Base-by-base conservation (phyloP, 768 basidiomycete genomes). In the Piloderma croceum region DNA sequence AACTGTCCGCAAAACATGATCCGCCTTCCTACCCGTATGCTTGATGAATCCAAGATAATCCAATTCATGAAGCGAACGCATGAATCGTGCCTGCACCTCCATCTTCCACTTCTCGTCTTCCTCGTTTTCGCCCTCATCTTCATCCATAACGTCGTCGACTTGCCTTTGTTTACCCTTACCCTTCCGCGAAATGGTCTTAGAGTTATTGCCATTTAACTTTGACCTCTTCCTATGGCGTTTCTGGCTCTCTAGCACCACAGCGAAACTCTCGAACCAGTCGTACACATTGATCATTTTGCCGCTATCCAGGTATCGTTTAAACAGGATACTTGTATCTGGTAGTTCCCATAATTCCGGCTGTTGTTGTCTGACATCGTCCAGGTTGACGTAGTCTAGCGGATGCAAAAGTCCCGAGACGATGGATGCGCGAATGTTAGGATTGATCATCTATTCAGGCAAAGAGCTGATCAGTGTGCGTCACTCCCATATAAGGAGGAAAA, bases 181-280 rank as follows among this genome's bases (percentile, higher is more conserved):
- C 56, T 44, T 58, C 56, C n/a, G 19, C 32, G 18, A 21, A 38
- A 38, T 17, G 21, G 33, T n/a, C 31, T 35, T 12, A 22, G 39
- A 53, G 15, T 51, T 43, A 44, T 63, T 59, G 9, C 45, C 50
- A 15, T 59, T 54, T 27, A 23, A 45, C 3, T 27, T 42, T 32
- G 18, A 44, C 47, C 45, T 49, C 59, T 43, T 54, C 56, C 34
- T 39, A 47, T 38, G 48, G 6, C 49, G 43, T 18, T 60, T 58
- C 60, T 84, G 84, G 1, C 62, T 63, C 55, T 87, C 85, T 39
- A 90, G 59, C 23, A 76, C 81, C 17, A 68, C 58, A 23, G 74
- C 70, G 57, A 91, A 92, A 18, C 82, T 74, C 49, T 86, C 80
- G 52, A 79, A 90, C 90, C 88, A 90, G 58, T 92, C 90, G 56